Percentiles rank a stretch among this genome's conserved stretches.
Evolutionary conservation across 2,329 filamentous ascomycete species (phyloP).

Genomic region (Falciphora oryzae): DNA sequence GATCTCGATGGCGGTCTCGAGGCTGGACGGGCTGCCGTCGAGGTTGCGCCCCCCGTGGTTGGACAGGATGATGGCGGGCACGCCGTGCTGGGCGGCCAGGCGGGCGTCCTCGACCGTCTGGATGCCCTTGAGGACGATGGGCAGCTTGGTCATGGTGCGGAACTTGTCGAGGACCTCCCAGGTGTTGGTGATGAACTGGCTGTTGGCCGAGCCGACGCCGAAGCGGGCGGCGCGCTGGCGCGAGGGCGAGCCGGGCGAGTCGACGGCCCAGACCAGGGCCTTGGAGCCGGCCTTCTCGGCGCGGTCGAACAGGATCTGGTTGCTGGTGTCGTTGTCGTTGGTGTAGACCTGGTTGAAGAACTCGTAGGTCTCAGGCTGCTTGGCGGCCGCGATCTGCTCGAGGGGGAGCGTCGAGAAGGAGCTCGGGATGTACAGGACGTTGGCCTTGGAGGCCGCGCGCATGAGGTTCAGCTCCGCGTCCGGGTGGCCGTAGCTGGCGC

Average conservation of each 20-base stretch:
- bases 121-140: slow-evolving; percentile 28
- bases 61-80: slow-evolving; percentile 39
- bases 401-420: slow-evolving; percentile 28
- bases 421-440: slow-evolving; percentile 44
- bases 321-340: slow-evolving; percentile 27
- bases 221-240: slow-evolving; percentile 35
- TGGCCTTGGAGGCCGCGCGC: slow-evolving; percentile 39
- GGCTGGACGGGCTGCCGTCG: slow-evolving; percentile 36
- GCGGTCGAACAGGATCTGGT: slow-evolving; percentile 24
- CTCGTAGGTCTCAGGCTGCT: slow-evolving; percentile 28
- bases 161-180: slow-evolving; percentile 33
- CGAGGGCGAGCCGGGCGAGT: slow-evolving; percentile 33
- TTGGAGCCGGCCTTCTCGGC: slow-evolving; percentile 28
- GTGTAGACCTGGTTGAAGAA: slow-evolving; percentile 30
- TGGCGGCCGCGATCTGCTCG: slow-evolving; percentile 31
- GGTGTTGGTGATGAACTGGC: slow-evolving; percentile 14
- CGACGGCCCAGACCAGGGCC: slow-evolving; percentile 33
- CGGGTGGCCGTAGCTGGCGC: slow-evolving; percentile 36
- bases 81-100: slow-evolving; percentile 33
- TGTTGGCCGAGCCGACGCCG: slow-evolving; percentile 29
- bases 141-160: slow-evolving; percentile 29
- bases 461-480: slow-evolving; percentile 45
- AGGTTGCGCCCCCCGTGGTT: slow-evolving; percentile 49
- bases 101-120: slow-evolving; percentile 25
- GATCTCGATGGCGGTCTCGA: slow-evolving; percentile 40